phyloP scores from a whole-genome alignment of 768 basidiomycete genomes.

The Hygrophoropsis aurantiaca region DNA sequence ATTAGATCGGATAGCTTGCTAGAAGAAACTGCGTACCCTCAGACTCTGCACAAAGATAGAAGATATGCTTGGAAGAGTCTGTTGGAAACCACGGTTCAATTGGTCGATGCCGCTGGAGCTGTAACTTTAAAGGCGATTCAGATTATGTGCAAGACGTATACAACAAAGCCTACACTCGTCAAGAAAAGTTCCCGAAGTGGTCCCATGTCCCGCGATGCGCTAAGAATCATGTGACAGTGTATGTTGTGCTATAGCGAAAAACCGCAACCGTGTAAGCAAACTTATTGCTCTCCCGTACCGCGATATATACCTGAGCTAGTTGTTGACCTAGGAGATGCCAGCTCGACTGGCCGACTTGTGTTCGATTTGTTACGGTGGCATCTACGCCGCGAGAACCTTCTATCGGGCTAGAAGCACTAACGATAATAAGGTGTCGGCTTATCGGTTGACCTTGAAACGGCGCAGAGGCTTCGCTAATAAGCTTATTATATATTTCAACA shows the following conservation, averaged over 20 bases:
- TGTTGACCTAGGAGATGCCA: conserved; percentile 45
- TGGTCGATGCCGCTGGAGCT: conserved; percentile 20
- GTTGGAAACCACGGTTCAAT: conserved; percentile 41
- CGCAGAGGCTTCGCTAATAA: conserved; percentile 28
- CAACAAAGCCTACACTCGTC: conserved; percentile 37
- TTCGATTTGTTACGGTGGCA: conserved; percentile 22
- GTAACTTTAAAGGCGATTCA: conserved; percentile 17
- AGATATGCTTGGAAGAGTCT: conserved; percentile 32
- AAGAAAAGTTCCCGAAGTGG: conserved; percentile 48
- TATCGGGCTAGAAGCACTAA: conserved; percentile 49
- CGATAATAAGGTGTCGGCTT: conserved; percentile 52
- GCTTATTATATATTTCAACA: conserved; percentile 9
- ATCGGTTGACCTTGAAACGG: conserved; percentile 31
- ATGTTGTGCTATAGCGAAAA: conserved; percentile 44
- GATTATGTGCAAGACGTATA: background rate
- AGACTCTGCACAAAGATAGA: conserved; percentile 46
- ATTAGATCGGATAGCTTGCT: conserved; percentile 27
- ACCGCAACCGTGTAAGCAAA: conserved; percentile 18
- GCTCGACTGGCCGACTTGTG: conserved; percentile 32
- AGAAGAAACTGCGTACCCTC: conserved; percentile 13
- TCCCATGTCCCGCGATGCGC: conserved; percentile 44
- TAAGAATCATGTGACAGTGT: conserved; percentile 58
- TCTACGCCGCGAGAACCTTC: conserved; percentile 27
- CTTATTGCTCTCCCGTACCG: conserved; percentile 2
- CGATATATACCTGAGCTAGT: conserved; percentile 42